A percentile compares a stretch with the other conserved stretches of the same genome.
Conservation (phyloP, 306 rosid species). For the Quercus glauca region DNA sequence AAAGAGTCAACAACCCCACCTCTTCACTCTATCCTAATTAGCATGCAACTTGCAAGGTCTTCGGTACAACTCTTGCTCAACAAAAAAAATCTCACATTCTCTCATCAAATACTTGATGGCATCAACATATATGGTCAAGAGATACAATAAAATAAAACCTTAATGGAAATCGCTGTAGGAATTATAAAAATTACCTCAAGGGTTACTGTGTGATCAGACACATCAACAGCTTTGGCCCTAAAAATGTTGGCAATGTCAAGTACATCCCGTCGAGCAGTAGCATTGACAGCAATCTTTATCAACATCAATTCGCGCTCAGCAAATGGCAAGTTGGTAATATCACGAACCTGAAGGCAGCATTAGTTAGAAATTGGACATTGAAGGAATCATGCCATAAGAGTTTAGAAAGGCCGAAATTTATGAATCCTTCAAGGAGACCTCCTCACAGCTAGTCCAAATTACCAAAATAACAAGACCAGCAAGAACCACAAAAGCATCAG, state of each 20-base stretch:
- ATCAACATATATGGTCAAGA: not conserved
- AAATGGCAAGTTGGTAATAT: conserved; percentile 76
- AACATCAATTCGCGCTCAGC: conserved; percentile 85
- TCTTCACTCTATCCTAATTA: not conserved
- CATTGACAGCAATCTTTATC: conserved; percentile 77
- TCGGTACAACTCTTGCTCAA: not conserved
- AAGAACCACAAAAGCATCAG: not conserved
- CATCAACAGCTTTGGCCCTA: conserved; percentile 80
- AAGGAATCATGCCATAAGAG: not conserved
- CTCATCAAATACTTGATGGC: not conserved
- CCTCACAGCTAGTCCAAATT: not conserved
- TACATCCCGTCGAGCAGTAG: conserved; percentile 78
- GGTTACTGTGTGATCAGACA: conserved; percentile 78
- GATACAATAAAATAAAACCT: conserved; percentile 9
- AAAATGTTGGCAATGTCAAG: conserved; percentile 84
- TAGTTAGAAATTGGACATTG: conserved; percentile 11
- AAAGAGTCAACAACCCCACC: not conserved
- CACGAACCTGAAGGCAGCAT: conserved; percentile 51
- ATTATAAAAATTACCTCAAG: conserved; percentile 59
- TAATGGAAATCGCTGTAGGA: conserved; percentile 9
- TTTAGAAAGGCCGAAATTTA: not conserved
- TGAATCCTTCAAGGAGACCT: not conserved
- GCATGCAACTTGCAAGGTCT: not conserved
- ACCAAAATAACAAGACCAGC: not conserved
- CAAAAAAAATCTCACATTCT: conserved; percentile 10